A percentile compares a stretch with the other conserved stretches of the same genome.
phyloP scores from a whole-genome alignment of 164 flowering plant species.

The Tetrastigma voinierianum region DNA sequence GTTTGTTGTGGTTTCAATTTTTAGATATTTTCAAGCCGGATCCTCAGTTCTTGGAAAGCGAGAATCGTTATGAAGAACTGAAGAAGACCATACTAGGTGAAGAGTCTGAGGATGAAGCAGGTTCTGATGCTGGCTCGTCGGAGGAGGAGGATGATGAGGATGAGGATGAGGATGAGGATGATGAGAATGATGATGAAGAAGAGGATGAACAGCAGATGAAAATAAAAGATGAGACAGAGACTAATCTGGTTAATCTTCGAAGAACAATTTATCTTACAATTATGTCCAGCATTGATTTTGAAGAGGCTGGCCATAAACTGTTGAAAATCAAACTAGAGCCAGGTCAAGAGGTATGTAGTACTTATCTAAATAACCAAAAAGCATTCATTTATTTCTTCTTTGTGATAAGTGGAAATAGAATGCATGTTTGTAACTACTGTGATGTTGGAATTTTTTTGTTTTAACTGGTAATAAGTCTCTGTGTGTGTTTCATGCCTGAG shows the following conservation, averaged over 20 bases:
- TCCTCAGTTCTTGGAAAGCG: conserved; percentile 63
- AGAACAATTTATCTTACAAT: conserved; percentile 93
- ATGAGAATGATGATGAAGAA: conserved; percentile 48
- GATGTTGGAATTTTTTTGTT: too few relatives aligned
- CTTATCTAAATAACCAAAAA: too few relatives aligned
- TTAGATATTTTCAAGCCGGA: conserved; percentile 83
- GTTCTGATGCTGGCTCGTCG: conserved; percentile 48
- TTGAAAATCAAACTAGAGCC: conserved; percentile 94
- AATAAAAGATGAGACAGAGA: conserved; percentile 92
- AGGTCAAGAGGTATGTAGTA: conserved; percentile 83
- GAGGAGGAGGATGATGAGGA: conserved; percentile 50
- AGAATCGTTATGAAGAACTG: conserved; percentile 64
- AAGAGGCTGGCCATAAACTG: conserved; percentile 98
- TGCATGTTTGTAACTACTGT: too few relatives aligned
- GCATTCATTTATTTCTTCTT: too few relatives aligned
- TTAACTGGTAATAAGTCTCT: too few relatives aligned
- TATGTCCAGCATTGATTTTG: conserved; percentile 99
- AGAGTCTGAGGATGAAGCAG: conserved; percentile 67
- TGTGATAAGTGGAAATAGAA: too few relatives aligned
- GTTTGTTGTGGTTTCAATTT: conserved; percentile 5
- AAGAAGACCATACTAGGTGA: conserved; percentile 69
- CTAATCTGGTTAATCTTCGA: conserved; percentile 83
- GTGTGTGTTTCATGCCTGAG: too few relatives aligned
- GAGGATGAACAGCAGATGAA: conserved; percentile 63
- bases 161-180: conserved; percentile 49